Conservation (phyloP, 106 monocot genomes). For the Dendrobium catenatum region DNA sequence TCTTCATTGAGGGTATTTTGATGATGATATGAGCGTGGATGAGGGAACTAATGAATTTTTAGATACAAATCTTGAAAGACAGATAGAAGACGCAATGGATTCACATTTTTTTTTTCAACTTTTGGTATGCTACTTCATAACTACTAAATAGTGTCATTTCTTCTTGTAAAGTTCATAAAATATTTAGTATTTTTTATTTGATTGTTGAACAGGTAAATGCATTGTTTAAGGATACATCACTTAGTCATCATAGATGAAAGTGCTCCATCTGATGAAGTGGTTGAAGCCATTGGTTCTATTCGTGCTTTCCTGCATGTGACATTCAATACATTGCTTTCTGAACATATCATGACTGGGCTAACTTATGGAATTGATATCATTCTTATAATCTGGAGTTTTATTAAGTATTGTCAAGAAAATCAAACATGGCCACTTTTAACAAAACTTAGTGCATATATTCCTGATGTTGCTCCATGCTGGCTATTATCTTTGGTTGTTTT, state of each 20-base stretch:
- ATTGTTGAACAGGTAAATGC: conserved; percentile 59
- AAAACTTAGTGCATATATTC: conserved; percentile 23
- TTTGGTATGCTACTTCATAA: too few relatives aligned
- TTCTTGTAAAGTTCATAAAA: too few relatives aligned
- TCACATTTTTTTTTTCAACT: too few relatives aligned
- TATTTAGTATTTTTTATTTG: too few relatives aligned
- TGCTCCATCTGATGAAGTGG: conserved; percentile 29
- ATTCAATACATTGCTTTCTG: conserved; percentile 69
- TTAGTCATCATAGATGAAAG: conserved; percentile 14
- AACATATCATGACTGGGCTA: conserved; percentile 78
- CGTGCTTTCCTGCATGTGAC: conserved; percentile 82
- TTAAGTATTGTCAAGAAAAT: conserved; percentile 68
- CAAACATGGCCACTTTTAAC: conserved; percentile 57
- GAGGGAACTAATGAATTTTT: too few relatives aligned
- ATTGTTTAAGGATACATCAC: conserved; percentile 46
- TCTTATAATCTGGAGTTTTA: conserved; percentile 76
- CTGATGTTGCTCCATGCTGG: conserved; percentile 77
- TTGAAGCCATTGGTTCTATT: conserved; percentile 62
- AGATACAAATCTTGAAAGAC: too few relatives aligned
- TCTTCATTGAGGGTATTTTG: background rate
- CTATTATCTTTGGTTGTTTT: conserved; percentile 83
- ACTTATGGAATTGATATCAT: conserved; percentile 93
- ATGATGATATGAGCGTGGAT: too few relatives aligned
- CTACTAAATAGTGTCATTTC: too few relatives aligned
- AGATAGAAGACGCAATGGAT: too few relatives aligned